phyloP scores from a whole-genome alignment of 2,329 filamentous ascomycete genomes.

The Drechslerella stenobrocha region DNA sequence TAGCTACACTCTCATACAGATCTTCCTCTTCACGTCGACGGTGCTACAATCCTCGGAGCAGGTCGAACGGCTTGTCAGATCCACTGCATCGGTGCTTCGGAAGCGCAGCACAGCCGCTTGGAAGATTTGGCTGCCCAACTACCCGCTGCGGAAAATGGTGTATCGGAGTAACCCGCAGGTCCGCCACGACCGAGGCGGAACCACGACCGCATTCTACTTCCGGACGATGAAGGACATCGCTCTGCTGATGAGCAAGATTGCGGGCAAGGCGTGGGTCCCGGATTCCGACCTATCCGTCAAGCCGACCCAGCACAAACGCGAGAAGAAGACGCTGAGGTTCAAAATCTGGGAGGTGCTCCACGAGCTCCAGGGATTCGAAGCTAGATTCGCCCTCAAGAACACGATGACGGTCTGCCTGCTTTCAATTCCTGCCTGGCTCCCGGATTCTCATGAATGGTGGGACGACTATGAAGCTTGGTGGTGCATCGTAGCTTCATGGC shows the following conservation, averaged over 20 bases:
- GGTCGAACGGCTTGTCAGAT: slow-evolving; percentile 51
- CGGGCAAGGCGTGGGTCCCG: slow-evolving; percentile 54
- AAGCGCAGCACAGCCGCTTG: slow-evolving; percentile 56
- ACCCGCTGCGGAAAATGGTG: slow-evolving; percentile 62
- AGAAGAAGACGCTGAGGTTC: slow-evolving; percentile 58
- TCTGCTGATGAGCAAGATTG: slow-evolving; percentile 56
- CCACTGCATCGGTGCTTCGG: slow-evolving; percentile 60
- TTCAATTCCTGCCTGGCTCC: slow-evolving; percentile 62
- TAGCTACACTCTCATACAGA: slow-evolving; percentile 36
- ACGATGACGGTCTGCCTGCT: slow-evolving; percentile 59
- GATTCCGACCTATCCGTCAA: slow-evolving; percentile 21
- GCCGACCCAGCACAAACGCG: slow-evolving; percentile 50
- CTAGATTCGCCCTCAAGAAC: slow-evolving; percentile 64
- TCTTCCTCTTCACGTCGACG: slow-evolving; percentile 44
- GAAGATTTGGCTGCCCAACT: slow-evolving; percentile 60
- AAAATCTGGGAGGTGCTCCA: slow-evolving; percentile 61
- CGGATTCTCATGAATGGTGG: slow-evolving; percentile 61
- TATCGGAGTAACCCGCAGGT: slow-evolving; percentile 64
- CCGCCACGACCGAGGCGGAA: slow-evolving; percentile 64
- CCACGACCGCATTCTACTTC: slow-evolving; percentile 61
- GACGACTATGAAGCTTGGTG: slow-evolving; percentile 64
- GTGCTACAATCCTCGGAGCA: slow-evolving; percentile 35
- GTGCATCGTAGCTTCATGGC: slow-evolving; percentile 64
- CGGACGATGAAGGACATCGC: slow-evolving; percentile 56
- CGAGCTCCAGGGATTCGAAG: slow-evolving; percentile 64